These are phyloP conservation scores for Musa itinerans DNA, from an alignment of 176 grass and related monocot genomes.

Conservation along the genomic window DNA sequence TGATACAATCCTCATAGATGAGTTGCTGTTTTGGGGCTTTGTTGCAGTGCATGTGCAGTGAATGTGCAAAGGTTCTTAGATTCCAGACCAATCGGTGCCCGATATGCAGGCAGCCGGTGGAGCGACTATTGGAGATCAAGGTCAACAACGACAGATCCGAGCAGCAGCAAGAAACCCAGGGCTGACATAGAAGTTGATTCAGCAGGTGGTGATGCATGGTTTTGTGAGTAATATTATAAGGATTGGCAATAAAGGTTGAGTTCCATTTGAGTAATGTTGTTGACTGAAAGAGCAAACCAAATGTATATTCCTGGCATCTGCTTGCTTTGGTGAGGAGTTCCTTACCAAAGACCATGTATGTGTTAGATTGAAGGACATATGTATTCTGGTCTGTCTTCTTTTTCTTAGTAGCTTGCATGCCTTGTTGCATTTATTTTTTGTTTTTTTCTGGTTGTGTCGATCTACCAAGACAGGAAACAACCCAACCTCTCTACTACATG, in stretches of 20 bases:
- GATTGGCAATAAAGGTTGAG: not conserved
- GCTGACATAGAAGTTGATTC: not conserved
- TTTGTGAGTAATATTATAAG: not conserved
- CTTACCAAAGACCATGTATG: not conserved
- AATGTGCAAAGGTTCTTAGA: slow-evolving; percentile 42
- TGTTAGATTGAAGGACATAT: no score
- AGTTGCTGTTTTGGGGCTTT: not conserved
- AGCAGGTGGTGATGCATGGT: not conserved
- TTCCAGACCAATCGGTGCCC: slow-evolving; percentile 55
- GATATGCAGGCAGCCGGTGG: slow-evolving; percentile 47
- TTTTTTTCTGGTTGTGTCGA: no score
- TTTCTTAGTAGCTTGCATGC: no score
- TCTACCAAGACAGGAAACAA: no score
- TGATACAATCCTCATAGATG: no score
- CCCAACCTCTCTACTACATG: no score
- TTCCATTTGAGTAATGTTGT: not conserved
- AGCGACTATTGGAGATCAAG: slow-evolving; percentile 38
- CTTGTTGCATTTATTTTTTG: no score
- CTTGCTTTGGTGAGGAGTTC: not conserved
- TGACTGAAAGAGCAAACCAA: not conserved
- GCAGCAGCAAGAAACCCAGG: not conserved
- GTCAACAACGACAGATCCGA: slow-evolving; percentile 18
- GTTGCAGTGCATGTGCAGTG: slow-evolving; percentile 51
- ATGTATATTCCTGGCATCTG: not conserved
- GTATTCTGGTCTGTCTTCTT: no score